A percentile compares a stretch with the other conserved stretches of the same genome.
phyloP scores from a whole-genome alignment of 1,284 basidiomycete species.

The Ustilago shanxiensis region DNA sequence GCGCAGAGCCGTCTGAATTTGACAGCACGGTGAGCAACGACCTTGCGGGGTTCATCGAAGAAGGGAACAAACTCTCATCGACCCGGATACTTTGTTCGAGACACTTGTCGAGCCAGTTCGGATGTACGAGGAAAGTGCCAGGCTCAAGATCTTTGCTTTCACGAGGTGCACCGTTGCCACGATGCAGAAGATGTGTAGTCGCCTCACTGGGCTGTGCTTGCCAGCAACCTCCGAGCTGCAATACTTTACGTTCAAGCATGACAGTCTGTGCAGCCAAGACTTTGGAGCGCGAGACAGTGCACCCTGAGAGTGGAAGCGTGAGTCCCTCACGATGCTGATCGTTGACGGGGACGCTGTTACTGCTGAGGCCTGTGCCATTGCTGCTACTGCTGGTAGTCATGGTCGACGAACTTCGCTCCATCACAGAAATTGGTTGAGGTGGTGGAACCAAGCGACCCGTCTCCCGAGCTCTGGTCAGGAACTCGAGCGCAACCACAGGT shows the following conservation, averaged over 20 bases:
- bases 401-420: constrained; percentile 12
- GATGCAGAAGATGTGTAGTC: constrained; percentile 43
- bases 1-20: constrained; percentile 43
- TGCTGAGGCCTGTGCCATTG: constrained; percentile 8
- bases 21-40: constrained; percentile 42
- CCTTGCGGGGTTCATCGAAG: constrained; percentile 35
- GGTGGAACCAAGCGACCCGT: constrained; percentile 28
- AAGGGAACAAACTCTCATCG: constrained; percentile 47
- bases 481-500: constrained; percentile 45
- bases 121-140: constrained; percentile 35
- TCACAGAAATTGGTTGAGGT: constrained; percentile 11
- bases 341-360: not conserved
- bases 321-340: not conserved
- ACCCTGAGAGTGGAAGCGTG: constrained; percentile 32
- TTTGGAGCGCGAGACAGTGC: constrained; percentile 36
- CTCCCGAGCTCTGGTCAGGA: constrained; percentile 31
- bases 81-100: constrained; percentile 37
- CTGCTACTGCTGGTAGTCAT: constrained; percentile 14
- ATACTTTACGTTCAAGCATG: constrained; percentile 37
- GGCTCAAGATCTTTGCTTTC: constrained; percentile 26
- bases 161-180: constrained; percentile 25
- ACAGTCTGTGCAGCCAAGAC: constrained; percentile 26
- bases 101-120: constrained; percentile 51
- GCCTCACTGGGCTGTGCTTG: constrained; percentile 22
- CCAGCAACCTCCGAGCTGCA: constrained; percentile 47